Conservation (phyloP, 345 rosid species). For the Boechera divaricarpa region DNA sequence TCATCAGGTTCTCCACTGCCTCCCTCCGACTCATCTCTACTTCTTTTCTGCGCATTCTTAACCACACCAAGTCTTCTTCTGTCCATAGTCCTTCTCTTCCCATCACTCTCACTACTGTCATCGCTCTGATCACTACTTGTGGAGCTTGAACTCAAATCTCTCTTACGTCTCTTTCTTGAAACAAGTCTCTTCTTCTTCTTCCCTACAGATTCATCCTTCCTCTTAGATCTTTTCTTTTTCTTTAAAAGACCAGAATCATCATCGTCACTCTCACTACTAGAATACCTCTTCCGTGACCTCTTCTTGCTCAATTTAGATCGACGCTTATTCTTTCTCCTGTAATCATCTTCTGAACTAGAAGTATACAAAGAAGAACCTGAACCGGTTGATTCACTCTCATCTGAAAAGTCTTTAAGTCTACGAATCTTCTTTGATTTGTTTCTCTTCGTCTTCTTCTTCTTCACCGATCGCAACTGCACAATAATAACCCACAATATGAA, state of each 20-base stretch:
- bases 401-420: constrained; percentile 48
- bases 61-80: constrained; percentile 38
- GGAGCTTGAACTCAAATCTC: constrained; percentile 55
- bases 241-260: constrained; percentile 33
- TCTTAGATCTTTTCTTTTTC: constrained; percentile 55
- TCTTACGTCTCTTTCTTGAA: constrained; percentile 51
- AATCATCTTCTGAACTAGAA: constrained; percentile 60
- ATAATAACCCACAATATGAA: constrained; percentile 24
- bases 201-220: constrained; percentile 37
- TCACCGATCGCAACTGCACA: constrained; percentile 58
- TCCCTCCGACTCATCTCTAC: constrained; percentile 47
- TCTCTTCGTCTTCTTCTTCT: constrained; percentile 59
- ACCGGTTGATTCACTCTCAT: constrained; percentile 52
- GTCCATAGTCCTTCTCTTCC: constrained; percentile 43
- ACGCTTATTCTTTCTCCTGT: constrained; percentile 54
- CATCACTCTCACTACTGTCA: constrained; percentile 52
- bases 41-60: constrained; percentile 36
- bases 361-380: constrained; percentile 53
- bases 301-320: constrained; percentile 60
- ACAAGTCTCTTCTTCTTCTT: constrained; percentile 46
- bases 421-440: constrained; percentile 61
- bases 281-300: constrained; percentile 55
- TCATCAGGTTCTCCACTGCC: constrained; percentile 39
- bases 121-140: constrained; percentile 41
- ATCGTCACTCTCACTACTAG: constrained; percentile 55